These are phyloP conservation scores for Vararia minispora DNA, from an alignment of 768 basidiomycete genomes.

Conservation along the genomic window DNA sequence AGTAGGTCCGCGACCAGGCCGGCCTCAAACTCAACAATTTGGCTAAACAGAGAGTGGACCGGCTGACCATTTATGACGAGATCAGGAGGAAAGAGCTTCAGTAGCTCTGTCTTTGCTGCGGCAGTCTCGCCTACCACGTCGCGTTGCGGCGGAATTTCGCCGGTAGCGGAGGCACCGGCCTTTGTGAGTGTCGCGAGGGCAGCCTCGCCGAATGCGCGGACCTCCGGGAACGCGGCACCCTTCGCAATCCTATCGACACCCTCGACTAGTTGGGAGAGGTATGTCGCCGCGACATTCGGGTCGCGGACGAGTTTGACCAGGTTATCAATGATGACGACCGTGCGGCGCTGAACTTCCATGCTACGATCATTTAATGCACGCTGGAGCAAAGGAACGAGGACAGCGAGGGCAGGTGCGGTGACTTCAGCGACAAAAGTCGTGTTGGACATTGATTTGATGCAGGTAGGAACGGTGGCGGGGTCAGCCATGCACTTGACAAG, in stretches of 20 bases:
- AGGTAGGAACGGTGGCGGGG: constrained; percentile 77
- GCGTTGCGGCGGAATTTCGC: constrained; percentile 56
- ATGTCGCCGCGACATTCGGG: constrained; percentile 78
- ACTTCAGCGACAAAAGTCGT: constrained; percentile 98
- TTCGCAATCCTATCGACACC: constrained; percentile 86
- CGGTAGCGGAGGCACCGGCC: constrained; percentile 72
- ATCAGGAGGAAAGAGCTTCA: constrained; percentile 46
- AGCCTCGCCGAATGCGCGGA: constrained; percentile 84
- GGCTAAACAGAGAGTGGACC: constrained; percentile 45
- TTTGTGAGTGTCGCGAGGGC: constrained; percentile 72
- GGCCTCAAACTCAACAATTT: constrained; percentile 60
- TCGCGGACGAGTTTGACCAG: constrained; percentile 95
- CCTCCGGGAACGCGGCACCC: constrained; percentile 92
- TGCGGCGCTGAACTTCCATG: constrained; percentile 92
- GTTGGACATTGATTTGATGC: constrained; percentile 90
- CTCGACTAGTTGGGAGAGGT: constrained; percentile 78
- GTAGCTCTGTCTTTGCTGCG: constrained; percentile 42
- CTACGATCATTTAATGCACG: constrained; percentile 92
- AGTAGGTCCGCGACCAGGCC: constrained; percentile 72
- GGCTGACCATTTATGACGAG: no score
- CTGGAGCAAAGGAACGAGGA: constrained; percentile 82
- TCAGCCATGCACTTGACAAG: constrained; percentile 94
- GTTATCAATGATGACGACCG: constrained; percentile 92
- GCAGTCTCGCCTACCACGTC: constrained; percentile 56
- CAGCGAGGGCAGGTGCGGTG: constrained; percentile 90